phyloP scores from a whole-genome alignment of 306 rosid species.

The Ormosia emarginata region DNA sequence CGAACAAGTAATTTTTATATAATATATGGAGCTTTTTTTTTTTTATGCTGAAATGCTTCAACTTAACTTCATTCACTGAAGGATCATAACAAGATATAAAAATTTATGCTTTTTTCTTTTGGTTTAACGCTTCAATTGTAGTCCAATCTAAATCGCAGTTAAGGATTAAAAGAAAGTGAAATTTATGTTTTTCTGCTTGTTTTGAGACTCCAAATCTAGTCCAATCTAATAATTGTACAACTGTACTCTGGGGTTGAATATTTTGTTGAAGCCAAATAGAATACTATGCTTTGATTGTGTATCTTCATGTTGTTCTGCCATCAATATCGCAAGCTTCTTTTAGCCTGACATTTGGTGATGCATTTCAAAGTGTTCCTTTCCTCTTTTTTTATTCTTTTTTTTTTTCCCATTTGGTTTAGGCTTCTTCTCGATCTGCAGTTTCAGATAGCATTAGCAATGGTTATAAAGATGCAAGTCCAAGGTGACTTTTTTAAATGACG shows the following conservation, averaged over 20 bases:
- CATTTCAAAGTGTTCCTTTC: neutral
- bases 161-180: no score
- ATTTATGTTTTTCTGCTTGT: neutral
- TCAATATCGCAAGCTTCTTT: neutral
- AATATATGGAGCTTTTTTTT: neutral
- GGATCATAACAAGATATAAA: no score
- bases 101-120: neutral
- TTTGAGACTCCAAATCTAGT: neutral
- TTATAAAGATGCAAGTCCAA: conserved; percentile 42
- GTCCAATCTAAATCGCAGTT: no score
- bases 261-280: neutral
- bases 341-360: neutral
- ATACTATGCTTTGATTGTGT: neutral
- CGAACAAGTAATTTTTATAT: no score
- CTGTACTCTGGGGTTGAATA: neutral
- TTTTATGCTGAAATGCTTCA: no score
- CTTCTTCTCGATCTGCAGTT: conserved; percentile 38
- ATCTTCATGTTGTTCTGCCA: neutral
- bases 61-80: no score
- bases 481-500: conserved; percentile 30
- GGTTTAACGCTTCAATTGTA: neutral
- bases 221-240: neutral
- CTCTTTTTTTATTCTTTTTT: neutral
- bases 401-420: conserved; percentile 23
- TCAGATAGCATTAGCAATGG: conserved; percentile 44